phyloP scores from a whole-genome alignment of 1,139 yeast genomes.

The Suhomyces taliae region DNA sequence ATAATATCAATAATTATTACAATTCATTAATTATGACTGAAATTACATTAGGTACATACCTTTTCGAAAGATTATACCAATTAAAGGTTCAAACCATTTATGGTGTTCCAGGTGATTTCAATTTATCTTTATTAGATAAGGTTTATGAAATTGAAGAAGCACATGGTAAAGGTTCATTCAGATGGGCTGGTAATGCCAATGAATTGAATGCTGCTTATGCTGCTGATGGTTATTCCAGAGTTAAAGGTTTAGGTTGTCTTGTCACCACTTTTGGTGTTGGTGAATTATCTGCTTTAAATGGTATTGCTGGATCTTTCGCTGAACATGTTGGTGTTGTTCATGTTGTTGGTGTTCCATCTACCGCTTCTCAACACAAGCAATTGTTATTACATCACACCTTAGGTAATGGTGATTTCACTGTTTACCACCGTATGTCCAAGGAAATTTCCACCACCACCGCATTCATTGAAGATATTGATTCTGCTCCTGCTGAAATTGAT shows the following conservation, averaged over 20 bases:
- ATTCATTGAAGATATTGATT: conserved; percentile 56
- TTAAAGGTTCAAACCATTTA: conserved; percentile 41
- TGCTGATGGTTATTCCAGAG: conserved; percentile 44
- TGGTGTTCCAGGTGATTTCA: conserved; percentile 47
- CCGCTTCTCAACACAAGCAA: conserved; percentile 39
- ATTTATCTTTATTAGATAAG: conserved; percentile 34
- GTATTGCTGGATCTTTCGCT: conserved; percentile 44
- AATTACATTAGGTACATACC: conserved; percentile 42
- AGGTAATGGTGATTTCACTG: conserved; percentile 48
- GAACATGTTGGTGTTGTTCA: conserved; percentile 44
- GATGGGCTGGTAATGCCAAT: conserved; percentile 46
- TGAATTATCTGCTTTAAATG: conserved; percentile 41
- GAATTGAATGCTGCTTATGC: conserved; percentile 47
- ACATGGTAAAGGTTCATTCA: conserved; percentile 24
- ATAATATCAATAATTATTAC: background rate
- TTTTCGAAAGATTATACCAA: conserved; percentile 46
- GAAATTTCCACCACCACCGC: conserved; percentile 67
- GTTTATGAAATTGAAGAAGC: conserved; percentile 32
- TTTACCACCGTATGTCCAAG: conserved; percentile 53
- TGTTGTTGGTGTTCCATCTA: conserved; percentile 43
- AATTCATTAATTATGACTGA: conserved; percentile 27
- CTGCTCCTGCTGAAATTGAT: conserved; percentile 72
- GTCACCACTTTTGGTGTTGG: conserved; percentile 47
- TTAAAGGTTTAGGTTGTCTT: conserved; percentile 38
- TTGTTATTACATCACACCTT: conserved; percentile 43